Base-by-base conservation (phyloP, 2,329 filamentous ascomycete genomes). In the Arthroderma sp. region DNA sequence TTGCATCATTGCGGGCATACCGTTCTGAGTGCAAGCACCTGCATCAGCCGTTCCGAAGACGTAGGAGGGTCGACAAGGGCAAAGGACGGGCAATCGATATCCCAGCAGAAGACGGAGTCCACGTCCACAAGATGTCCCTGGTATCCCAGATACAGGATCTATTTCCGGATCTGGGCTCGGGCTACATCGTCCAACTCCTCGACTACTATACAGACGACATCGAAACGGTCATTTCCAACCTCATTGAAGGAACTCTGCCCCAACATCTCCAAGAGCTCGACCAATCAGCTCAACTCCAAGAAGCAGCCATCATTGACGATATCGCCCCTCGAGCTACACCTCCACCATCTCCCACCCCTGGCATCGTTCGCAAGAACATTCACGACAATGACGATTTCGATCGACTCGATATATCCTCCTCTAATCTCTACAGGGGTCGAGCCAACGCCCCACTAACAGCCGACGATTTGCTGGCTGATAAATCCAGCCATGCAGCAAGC, bases 141-240 rank as follows among this genome's bases (percentile, higher is more conserved):
- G 78, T 96, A 42, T 83, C 83, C 0, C 86, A 93, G 60, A 74
- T 98, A n/a, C 87, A 94, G 58, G 89, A 98, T 58, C 70, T 96
- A 0, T 95, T 96, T 57, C 86, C 89, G 0, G 78, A 94, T 50
- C 69, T 96, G 6, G 87, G 88, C 4, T 81, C 84, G 3, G 84
- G 75, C 0, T 96, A 94, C 58, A 70, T 96, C 10, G 73, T 84
- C 11, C 82, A 76, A 54, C 72, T 94, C 6, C 71, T 95, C 27
- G 83, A 89, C 54, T 79, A 85, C 58, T 95, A 91, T 59, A 66
- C 69, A 38, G 80, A 91, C 52, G 72, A 88, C 55, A 74, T 82
- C 0, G 87, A 95, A 62, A 74, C 81, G 58, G 81, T 91, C 32
- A 81, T 91, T 49, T 77, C 83, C 4, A 83, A 89, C 59, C 70